Evolutionary conservation across 192 early-diverging fungal genomes (phyloP).

Genomic region (Chytriomyces hyalinus): DNA sequence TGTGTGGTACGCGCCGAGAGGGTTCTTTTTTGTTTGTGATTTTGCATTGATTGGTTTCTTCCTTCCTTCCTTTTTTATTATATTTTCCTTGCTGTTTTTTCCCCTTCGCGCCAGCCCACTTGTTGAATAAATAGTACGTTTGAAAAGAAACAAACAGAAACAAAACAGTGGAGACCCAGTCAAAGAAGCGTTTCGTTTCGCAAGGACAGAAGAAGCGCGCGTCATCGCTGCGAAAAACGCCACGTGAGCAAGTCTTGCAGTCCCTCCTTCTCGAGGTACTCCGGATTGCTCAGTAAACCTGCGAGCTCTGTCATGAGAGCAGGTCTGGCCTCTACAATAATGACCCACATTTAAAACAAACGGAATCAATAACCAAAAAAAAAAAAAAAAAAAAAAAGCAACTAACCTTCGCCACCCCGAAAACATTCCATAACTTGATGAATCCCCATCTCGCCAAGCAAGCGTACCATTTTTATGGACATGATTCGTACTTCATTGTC

Average conservation of each 20-base stretch:
- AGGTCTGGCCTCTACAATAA: constrained; percentile 18
- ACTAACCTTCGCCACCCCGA: constrained; percentile 13
- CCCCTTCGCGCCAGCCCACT: constrained; percentile 18
- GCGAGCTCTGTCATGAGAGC: constrained; percentile 60
- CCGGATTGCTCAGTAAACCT: constrained; percentile 48
- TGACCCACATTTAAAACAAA: neutral
- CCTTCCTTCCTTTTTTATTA: neutral
- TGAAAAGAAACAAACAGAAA: constrained; percentile 4
- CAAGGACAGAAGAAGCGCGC: too few relatives aligned
- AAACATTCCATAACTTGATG: constrained; percentile 58
- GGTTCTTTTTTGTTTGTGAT: neutral
- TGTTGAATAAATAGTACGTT: neutral
- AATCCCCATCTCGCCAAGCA: constrained; percentile 53
- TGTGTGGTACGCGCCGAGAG: too few relatives aligned
- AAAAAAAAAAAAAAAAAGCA: constrained; percentile 14
- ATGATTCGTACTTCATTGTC: constrained; percentile 58
- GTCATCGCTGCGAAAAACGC: constrained; percentile 44
- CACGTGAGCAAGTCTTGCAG: constrained; percentile 60
- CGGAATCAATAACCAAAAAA: constrained; percentile 2
- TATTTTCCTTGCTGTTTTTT: constrained; percentile 7
- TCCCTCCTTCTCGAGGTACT: constrained; percentile 61
- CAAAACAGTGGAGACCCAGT: neutral
- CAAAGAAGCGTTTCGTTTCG: too few relatives aligned
- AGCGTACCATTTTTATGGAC: constrained; percentile 58
- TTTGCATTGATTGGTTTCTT: neutral